Conservation (phyloP, 176 grass and related monocot species). For the Carex myosuroides region DNA sequence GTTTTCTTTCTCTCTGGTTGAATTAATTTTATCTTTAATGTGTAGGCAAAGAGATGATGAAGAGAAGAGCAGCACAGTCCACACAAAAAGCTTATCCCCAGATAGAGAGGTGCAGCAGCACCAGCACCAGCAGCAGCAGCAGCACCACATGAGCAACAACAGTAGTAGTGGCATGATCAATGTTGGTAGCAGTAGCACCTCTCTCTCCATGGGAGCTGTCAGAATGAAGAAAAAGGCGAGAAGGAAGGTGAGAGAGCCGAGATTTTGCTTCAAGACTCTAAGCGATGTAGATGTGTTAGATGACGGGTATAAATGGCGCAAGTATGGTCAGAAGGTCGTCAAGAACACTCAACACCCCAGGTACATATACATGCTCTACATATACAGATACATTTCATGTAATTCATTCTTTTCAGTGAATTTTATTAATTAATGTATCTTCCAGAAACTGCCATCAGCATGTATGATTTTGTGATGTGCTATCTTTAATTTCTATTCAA, state of each 20-base stretch:
- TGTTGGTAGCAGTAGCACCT: background rate
- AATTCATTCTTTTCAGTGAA: background rate
- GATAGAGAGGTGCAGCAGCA: slow-evolving; percentile 5
- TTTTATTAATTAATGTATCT: no score
- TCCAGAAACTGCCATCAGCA: no score
- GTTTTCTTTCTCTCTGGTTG: background rate
- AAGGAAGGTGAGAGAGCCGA: slow-evolving; percentile 86
- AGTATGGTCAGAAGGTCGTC: slow-evolving; percentile 98
- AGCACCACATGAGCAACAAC: slow-evolving; percentile 11
- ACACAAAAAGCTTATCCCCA: slow-evolving; percentile 2
- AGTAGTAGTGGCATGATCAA: background rate
- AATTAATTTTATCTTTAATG: no score
- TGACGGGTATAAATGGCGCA: slow-evolving; percentile 99
- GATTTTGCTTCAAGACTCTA: slow-evolving; percentile 99
- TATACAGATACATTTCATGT: background rate
- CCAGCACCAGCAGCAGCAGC: no score
- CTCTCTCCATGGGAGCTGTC: slow-evolving; percentile 30
- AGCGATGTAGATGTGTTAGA: slow-evolving; percentile 97
- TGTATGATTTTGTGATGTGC: no score
- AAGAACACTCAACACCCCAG: slow-evolving; percentile 98
- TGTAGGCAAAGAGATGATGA: slow-evolving; percentile 23
- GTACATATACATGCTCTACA: slow-evolving; percentile 26
- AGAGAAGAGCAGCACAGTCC: slow-evolving; percentile 6
- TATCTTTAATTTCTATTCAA: background rate
- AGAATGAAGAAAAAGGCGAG: slow-evolving; percentile 81